Base-by-base conservation (phyloP, 192 early-diverging fungal species). In the Jimgerdemannia lactiflua region DNA sequence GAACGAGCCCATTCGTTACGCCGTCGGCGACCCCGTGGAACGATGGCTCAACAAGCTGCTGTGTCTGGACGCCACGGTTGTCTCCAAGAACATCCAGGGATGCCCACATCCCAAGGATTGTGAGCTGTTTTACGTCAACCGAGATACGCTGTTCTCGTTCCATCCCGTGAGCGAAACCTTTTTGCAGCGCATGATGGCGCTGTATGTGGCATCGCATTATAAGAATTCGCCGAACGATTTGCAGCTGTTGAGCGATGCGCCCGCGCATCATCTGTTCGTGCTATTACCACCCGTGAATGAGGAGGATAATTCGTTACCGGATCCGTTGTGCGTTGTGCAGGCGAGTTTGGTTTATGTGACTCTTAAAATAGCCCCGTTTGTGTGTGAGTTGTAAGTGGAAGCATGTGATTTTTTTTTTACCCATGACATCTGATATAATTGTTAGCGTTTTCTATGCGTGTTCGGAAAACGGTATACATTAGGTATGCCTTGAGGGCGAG, bases 161-260 rank as follows among this genome's bases (percentile, higher is more conserved):
- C 98, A 99, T 80, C 96, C 97, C 8, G 97, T 97, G 6, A 93
- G 92, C 11, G 98, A 99, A 80, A 91, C 93, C 3, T 99, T 99
- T 82, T 82, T 99, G 85, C 98, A 98, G 83, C 92, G 92, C 66
- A 98, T 99, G 92, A 97, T 99, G 95, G 89, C 92, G 4, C 82
- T 99, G 43, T 99, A 98, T 75, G 97, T 98, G 41, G 95, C 98
- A 29, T 96, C 95, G 82, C 98, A 99, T 83, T 99, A 99, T 91
- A 99, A 99, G 83, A 99, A 99, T 85, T 94, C 93, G 54, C 98
- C 98, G 42, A 97, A 99, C 81, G 98, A 99, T 78, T 83, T 99
- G 79, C 97, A 98, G 83, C 85, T 99, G 71, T 88, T 99, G 86
- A 96, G 94, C 83, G 98, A 99, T 74, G 98, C 98, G 1, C 98